phyloP scores from a whole-genome alignment of 2,329 filamentous ascomycete species.

The Bipolaris sorokiniana region DNA sequence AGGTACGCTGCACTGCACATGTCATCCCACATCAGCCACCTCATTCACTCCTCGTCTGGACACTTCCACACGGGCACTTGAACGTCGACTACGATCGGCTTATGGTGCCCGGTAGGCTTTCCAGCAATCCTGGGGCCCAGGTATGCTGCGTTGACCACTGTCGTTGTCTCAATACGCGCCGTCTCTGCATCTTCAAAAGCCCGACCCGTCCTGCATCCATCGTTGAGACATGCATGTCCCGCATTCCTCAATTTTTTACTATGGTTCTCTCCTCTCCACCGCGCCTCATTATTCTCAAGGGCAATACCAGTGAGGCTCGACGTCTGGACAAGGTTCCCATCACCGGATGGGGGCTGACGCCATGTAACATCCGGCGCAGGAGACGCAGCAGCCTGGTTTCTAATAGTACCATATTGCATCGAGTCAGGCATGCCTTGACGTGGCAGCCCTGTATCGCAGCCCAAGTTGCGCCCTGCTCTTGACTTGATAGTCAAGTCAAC shows the following conservation, averaged over 20 bases:
- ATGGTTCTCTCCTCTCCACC: conserved; percentile 15
- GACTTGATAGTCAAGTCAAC: conserved; percentile 63
- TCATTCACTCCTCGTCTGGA: conserved; percentile 22
- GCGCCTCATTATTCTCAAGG: conserved; percentile 32
- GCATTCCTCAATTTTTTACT: conserved; percentile 25
- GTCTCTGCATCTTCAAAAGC: conserved; percentile 37
- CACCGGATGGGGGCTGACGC: conserved; percentile 28
- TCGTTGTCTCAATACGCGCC: conserved; percentile 71
- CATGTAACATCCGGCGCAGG: conserved; percentile 4
- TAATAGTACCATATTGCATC: conserved; percentile 5
- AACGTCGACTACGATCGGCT: conserved; percentile 83
- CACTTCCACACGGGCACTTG: conserved; percentile 68
- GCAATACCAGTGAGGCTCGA: conserved; percentile 26
- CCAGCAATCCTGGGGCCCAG: conserved; percentile 66
- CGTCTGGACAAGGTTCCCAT: conserved; percentile 29
- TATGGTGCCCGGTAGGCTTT: conserved; percentile 70
- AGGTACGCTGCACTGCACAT: conserved; percentile 20
- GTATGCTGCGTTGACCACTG: conserved; percentile 79
- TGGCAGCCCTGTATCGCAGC: conserved; percentile 37
- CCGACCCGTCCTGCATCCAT: conserved; percentile 5
- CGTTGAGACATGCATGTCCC: conserved; percentile 5
- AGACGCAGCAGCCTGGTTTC: conserved; percentile 29
- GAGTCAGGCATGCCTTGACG: conserved; percentile 32
- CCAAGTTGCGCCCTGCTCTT: conserved; percentile 42
- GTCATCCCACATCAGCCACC: conserved; percentile 20